Base-by-base conservation (phyloP, 805 yeast genomes). In the Pichia phayaonensis region DNA sequence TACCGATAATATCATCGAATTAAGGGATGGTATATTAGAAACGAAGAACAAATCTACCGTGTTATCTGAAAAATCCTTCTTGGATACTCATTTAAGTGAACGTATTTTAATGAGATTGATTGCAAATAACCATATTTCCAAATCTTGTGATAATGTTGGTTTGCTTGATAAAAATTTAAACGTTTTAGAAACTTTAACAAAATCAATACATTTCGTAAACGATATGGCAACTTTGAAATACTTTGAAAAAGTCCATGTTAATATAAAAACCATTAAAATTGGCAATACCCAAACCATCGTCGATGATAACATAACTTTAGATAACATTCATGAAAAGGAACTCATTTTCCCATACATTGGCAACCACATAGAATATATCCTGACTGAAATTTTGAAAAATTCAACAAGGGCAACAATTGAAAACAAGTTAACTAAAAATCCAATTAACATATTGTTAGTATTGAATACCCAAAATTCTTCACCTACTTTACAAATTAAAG, bases 321-420 rank as follows among this genome's bases (percentile, higher is more conserved):
- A 40, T 8, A 20, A 48, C 51, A 49, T 53, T 8, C 46, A 56
- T 46, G 24, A 45, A 38, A 38, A 51, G 24, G 50, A 59, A 4
- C 71, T 86, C 16, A 68, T 70, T 23, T 80, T 90, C 62, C 92
- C 97, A 0, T 92, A 89, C 64, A 84, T 92, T 42, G 88, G 94
- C 21, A 83, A 84, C 43, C 96, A 90, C 63, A 66, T 94, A 47
- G 97, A 92, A 63, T 92, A 94, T 62, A 81, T 92, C 45, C 72
- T 90, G 50, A 87, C 87, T 22, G 99, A 92, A 68, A 69, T 92
- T 21, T 73, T 92, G 58, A 92, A 92, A 67, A 92, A 92, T 66
- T 79, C 96, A 7, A 82, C 85, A 55, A 71, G 97, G 49, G 96
- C 99, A 0, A 90, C 86, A 49, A 84, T 92, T 48, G 98, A 92